Base-by-base conservation (phyloP, 1,284 basidiomycete genomes). In the Cutaneotrichosporon daszewskae region DNA sequence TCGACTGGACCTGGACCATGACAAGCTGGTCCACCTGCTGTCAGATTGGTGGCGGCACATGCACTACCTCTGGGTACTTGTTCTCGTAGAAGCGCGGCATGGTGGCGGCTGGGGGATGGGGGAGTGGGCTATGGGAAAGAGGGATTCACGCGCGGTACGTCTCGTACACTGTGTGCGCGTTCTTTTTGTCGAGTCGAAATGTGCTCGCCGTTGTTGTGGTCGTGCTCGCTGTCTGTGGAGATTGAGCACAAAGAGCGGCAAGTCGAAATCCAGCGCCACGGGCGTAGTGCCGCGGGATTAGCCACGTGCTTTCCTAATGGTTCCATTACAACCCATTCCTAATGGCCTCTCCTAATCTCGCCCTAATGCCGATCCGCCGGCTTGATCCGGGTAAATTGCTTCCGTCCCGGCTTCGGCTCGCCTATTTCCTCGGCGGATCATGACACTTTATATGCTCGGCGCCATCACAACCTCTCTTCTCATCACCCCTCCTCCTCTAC, bases 1-100 rank as follows among this genome's bases (percentile, higher is more conserved):
- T 98, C 75, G 95, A 89, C 71, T 89, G 87, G 55, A 98, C 94
- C 72, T 97, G 92, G 35, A 96, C 92, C 92, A 97, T 96, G 71
- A 97, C 92, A 51, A 97, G 83, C 72, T 96, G 88, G 71, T 98
- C 94, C 46, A 95, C 87, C 72, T 90, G 45, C 22, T 23, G 41
- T 44, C 14, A 45, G 43, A 32, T 22, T 18, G 12, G 18, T 9
- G 12, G 12, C 20, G 3, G 3, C 22, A 11, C 16, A 22, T 14
- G n/a, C 43, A 57, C 32, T 33, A 66, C 73, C 65, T 76, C 75
- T 32, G 75, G 75, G 54, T 74, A 76, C 57, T 72, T 73, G 60
- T 70, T 71, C 51, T 70, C 65, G 62, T 74, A 74, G 60, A 66
- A 74, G 35, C 72, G 58, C 47, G 65, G 62, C 67, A 69, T 69